Conservation (phyloP, 306 rosid species). For the Astragalus membranaceus region DNA sequence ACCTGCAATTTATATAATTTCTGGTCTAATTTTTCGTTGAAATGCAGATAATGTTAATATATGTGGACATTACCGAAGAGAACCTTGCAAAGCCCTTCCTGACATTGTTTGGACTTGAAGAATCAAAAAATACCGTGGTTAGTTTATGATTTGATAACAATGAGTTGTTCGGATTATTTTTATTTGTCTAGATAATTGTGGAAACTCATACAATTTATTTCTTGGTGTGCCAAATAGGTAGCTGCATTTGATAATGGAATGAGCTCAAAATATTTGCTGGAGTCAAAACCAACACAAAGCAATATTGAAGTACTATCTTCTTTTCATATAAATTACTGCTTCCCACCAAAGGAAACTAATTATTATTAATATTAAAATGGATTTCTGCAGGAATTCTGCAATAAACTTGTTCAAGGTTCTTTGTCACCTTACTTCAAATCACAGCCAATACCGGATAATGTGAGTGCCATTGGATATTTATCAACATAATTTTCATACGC, state of each 20-base stretch:
- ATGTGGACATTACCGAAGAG: constrained; percentile 63
- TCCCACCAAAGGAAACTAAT: constrained; percentile 13
- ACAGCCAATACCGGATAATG: constrained; percentile 79
- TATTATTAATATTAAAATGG: constrained; percentile 13
- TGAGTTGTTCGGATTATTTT: neutral
- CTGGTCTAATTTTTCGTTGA: constrained; percentile 17
- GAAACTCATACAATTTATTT: constrained; percentile 20
- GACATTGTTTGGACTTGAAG: constrained; percentile 83
- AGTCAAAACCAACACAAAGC: constrained; percentile 53
- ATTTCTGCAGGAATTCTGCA: constrained; percentile 66
- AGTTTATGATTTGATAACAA: constrained; percentile 26
- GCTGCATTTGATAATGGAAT: constrained; percentile 65
- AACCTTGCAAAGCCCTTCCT: constrained; percentile 93
- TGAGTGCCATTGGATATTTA: constrained; percentile 31
- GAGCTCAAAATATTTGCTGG: constrained; percentile 77
- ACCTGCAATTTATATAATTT: neutral
- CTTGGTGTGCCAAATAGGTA: constrained; percentile 42
- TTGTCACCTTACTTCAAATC: constrained; percentile 70
- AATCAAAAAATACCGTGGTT: constrained; percentile 66
- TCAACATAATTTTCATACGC: neutral
- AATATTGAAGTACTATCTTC: constrained; percentile 59
- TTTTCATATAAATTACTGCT: constrained; percentile 4
- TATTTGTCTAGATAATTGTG: neutral
- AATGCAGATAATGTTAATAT: constrained; percentile 65
- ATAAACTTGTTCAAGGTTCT: constrained; percentile 57